Evolutionary conservation across 1,284 basidiomycete species (phyloP).

Genomic region (Xerocomus nothofagi): DNA sequence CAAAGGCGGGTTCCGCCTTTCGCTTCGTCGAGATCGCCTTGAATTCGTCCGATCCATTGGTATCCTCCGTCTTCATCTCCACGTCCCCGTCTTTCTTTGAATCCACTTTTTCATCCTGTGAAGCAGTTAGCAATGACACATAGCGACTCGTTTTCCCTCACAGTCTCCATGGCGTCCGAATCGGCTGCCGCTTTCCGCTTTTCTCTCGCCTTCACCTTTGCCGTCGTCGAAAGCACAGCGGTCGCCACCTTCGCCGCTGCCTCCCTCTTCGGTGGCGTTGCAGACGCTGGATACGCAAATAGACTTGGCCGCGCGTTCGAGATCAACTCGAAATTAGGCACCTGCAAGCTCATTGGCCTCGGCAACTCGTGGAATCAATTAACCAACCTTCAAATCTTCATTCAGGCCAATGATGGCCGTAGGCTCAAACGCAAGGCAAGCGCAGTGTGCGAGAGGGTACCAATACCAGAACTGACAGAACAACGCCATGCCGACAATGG

Average conservation of each 20-base stretch:
- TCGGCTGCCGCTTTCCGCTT: slow-evolving; percentile 84
- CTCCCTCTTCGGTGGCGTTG: slow-evolving; percentile 89
- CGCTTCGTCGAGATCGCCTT: slow-evolving; percentile 47
- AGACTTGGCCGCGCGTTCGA: slow-evolving; percentile 87
- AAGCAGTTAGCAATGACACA: slow-evolving; percentile 4
- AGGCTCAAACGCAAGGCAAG: slow-evolving; percentile 88
- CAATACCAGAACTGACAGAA: slow-evolving; percentile 99
- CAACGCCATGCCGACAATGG: slow-evolving; percentile 92
- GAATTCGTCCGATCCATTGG: slow-evolving; percentile 57
- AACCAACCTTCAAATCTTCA: slow-evolving; percentile 72
- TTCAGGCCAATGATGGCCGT: slow-evolving; percentile 92
- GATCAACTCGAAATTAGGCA: slow-evolving; percentile 86
- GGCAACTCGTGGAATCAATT: slow-evolving; percentile 2
- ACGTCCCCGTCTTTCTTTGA: slow-evolving; percentile 65
- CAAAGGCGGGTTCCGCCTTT: slow-evolving; percentile 74
- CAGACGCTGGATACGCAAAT: slow-evolving; percentile 85
- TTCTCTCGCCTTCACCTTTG: slow-evolving; percentile 89
- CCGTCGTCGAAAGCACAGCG: slow-evolving; percentile 93
- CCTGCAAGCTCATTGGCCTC: slow-evolving; percentile 42
- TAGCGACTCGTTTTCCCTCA: slow-evolving; percentile 40
- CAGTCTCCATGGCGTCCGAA: slow-evolving; percentile 79
- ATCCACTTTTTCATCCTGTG: slow-evolving; percentile 55
- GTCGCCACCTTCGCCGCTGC: slow-evolving; percentile 86
- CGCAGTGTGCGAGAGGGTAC: slow-evolving; percentile 96
- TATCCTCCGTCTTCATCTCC: slow-evolving; percentile 73